Base-by-base conservation (phyloP, 306 rosid species). In the Malus orientalis region DNA sequence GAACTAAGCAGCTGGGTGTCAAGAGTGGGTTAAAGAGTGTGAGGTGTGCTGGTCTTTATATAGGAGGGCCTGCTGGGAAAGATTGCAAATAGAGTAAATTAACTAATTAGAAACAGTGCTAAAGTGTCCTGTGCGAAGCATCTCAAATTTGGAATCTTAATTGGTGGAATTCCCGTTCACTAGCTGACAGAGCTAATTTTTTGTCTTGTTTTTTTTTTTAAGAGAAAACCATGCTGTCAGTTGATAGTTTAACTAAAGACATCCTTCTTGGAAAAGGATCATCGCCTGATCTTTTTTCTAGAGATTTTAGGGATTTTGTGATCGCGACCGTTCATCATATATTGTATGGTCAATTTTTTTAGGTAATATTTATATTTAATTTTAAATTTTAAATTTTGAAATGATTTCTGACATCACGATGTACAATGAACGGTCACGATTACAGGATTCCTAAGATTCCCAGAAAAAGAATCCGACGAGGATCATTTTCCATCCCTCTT, bases 151-250 rank as follows among this genome's bases (percentile, higher is more conserved):
- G 91, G 93, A 70, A 89, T 91, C 89, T 91, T 58, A 14, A 74
- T 78, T 49, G 88, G 77, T 85, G 75, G 89, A 82, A 82, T 84
- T 83, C 86, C 80, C 20, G 49, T 83, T 72, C 89, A 86, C 97
- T 87, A 84, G 62, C 30, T 8, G 93, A 88, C 97, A 83, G 2
- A 7, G 9, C 55, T 49, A 1, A 5, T 53, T 19, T 14, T 16
- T 30, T 6, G 2, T 2, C 10, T 36, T 7, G 7, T 38, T 36
- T 36, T 38, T 38, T 22, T 22, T 38, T 38, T 7, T 7, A 38
- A 36, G 42, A 38, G 42, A 7, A 38, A 38, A 38, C 42, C 42
- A 38, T 38, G 42, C 42, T 38, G 9, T 38, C 9, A 38, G 20
- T 49, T 15, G 55, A 16, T 49, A 2, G 20, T 49, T 15, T 49